Evolutionary conservation across 2,329 filamentous ascomycete genomes (phyloP).

Genomic region (Aspergillus tubingensis): DNA sequence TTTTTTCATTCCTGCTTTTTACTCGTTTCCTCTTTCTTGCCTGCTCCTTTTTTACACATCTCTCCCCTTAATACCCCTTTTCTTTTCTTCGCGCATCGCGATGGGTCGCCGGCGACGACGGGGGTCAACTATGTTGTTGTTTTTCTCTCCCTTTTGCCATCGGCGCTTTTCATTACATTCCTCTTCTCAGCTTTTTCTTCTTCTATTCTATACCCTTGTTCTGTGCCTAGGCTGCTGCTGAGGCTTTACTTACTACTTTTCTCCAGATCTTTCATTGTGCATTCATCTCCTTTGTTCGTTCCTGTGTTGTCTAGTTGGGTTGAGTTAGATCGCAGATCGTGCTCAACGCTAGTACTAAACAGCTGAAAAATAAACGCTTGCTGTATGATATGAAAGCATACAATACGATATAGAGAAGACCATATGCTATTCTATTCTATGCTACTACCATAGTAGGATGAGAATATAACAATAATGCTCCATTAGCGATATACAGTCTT

Average conservation of each 20-base stretch:
- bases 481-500: constrained; percentile 8
- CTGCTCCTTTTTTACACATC: constrained; percentile 13
- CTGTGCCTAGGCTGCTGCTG: neutral
- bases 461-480: neutral
- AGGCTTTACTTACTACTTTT: too few species aligned
- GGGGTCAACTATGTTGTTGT: neutral
- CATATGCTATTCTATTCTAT: neutral
- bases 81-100: constrained; percentile 6
- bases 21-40: too few species aligned
- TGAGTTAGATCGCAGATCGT: neutral
- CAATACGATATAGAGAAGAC: too few species aligned
- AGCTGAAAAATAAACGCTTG: neutral
- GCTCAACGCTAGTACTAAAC: neutral
- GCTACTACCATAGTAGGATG: neutral
- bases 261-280: neutral
- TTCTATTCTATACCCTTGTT: neutral
- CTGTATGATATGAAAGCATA: neutral
- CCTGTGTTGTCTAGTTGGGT: neutral
- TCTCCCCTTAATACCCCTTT: neutral
- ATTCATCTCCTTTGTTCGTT: neutral
- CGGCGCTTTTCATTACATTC: neutral
- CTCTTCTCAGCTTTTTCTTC: constrained; percentile 1
- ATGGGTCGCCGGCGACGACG: constrained; percentile 6
- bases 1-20: too few species aligned
- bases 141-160: neutral